Evolutionary conservation across 192 early-diverging fungal genomes (phyloP), one percentile per base, ranked within the genome.

Genomic region (Entomortierella parvispora): DNA sequence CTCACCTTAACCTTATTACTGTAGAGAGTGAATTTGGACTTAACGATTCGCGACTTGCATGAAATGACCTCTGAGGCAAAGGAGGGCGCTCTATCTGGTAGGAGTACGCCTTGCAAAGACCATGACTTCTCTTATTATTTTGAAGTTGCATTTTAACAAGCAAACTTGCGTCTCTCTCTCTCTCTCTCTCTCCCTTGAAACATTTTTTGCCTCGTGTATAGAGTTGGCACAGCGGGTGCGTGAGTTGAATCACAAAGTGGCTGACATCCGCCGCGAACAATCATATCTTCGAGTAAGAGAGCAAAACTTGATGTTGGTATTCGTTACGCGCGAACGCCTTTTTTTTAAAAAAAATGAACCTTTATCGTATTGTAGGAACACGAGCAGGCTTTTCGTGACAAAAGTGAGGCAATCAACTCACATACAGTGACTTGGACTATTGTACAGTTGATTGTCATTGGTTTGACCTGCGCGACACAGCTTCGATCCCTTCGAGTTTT

Each of bases 351-450:
- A 25, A 14, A 6, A 17, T 28, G 8, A 53, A 32, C 1, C 2
- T 22, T 17, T 57, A 29, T 46, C 15, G 9, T n/a, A n/a, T n/a
- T n/a, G 12, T 53, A 94, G 91, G 94, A 96, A 65, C 85, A 91
- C 23, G 96, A 99, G 70, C 84, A 84, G 22, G 93, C 92, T 81
- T 97, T 97, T 84, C 89, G 96, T 58, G 84, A 93, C 71, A 87
- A 89, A 54, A 94, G 92, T 40, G 92, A 96, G 75, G 68, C 80
- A 15, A 93, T 92, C 64, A 98, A 96, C 83, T 83, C 90, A 22
- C 91, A 90, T 28, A 90, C 94, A 33, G 89, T 96, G 2, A 89
- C 84, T 81, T 97, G 95, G 92, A 94, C 94, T 17, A 80, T 99
- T 52, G 81, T 91, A 17, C 97, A 99, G 80, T 64, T 99, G 20